Evolutionary conservation across 192 early-diverging fungal species (phyloP).

Genomic region (Paraglomus brasilianum): DNA sequence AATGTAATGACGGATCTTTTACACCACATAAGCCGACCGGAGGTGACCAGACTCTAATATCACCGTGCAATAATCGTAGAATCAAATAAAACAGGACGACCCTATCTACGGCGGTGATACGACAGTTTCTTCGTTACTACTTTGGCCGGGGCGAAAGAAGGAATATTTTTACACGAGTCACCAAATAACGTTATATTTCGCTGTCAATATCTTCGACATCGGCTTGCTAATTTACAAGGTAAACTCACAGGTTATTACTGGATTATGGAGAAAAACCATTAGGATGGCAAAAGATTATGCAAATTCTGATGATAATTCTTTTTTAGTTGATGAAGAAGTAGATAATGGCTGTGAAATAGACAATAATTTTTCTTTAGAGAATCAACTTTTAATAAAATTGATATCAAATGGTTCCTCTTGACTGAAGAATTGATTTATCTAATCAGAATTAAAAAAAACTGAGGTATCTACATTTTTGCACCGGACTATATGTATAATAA

Average conservation of each 20-base stretch:
- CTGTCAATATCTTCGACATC: too few relatives aligned
- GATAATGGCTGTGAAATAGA: not conserved
- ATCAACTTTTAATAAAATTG: slow-evolving; percentile 1
- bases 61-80: not conserved
- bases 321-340: slow-evolving; percentile 1
- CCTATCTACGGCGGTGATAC: too few relatives aligned
- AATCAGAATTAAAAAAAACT: slow-evolving; percentile 5
- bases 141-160: too few relatives aligned
- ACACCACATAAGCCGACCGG: not conserved
- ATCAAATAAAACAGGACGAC: not conserved
- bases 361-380: not conserved
- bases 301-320: not conserved
- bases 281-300: not conserved
- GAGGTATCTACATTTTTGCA: too few relatives aligned
- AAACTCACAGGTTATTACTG: too few relatives aligned
- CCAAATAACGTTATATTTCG: too few relatives aligned
- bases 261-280: not conserved
- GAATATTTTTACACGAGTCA: too few relatives aligned
- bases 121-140: too few relatives aligned
- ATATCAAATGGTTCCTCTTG: slow-evolving; percentile 8
- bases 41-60: not conserved
- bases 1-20: not conserved
- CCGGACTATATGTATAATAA: too few relatives aligned
- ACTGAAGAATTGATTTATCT: not conserved
- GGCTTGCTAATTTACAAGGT: too few relatives aligned